Evolutionary conservation across 2,329 filamentous ascomycete genomes (phyloP).

Genomic region (Calonectria pseudoturangicola): DNA sequence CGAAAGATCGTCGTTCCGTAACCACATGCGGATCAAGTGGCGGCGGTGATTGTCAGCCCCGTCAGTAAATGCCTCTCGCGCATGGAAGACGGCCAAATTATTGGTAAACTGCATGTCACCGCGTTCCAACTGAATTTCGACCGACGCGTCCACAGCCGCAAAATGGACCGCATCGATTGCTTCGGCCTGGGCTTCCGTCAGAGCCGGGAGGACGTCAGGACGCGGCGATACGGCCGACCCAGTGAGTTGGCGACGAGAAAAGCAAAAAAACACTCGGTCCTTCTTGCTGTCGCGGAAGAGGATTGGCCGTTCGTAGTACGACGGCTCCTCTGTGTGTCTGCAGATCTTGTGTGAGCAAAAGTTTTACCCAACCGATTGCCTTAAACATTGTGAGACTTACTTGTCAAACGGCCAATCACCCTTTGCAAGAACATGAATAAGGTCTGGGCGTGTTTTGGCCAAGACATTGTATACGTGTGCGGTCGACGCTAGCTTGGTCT

Average conservation of each 20-base stretch:
- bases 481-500: constrained; percentile 6
- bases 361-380: neutral
- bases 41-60: constrained; percentile 60
- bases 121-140: constrained; percentile 66
- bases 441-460: neutral
- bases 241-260: constrained; percentile 70
- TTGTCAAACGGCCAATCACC: constrained; percentile 36
- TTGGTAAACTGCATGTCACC: constrained; percentile 74
- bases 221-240: constrained; percentile 73
- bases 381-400: neutral
- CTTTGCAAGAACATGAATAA: constrained; percentile 53
- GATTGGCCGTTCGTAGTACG: constrained; percentile 2
- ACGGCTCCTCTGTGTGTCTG: neutral
- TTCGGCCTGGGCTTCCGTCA: constrained; percentile 71
- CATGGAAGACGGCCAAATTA: constrained; percentile 72
- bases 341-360: neutral
- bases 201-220: constrained; percentile 71
- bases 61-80: constrained; percentile 68
- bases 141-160: constrained; percentile 65
- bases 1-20: neutral
- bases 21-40: constrained; percentile 3
- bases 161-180: constrained; percentile 71
- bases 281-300: constrained; percentile 9
- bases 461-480: constrained; percentile 16
- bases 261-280: constrained; percentile 4